phyloP scores from a whole-genome alignment of 371 early-diverging fungal genomes.

The Saksenaea vasiformis region DNA sequence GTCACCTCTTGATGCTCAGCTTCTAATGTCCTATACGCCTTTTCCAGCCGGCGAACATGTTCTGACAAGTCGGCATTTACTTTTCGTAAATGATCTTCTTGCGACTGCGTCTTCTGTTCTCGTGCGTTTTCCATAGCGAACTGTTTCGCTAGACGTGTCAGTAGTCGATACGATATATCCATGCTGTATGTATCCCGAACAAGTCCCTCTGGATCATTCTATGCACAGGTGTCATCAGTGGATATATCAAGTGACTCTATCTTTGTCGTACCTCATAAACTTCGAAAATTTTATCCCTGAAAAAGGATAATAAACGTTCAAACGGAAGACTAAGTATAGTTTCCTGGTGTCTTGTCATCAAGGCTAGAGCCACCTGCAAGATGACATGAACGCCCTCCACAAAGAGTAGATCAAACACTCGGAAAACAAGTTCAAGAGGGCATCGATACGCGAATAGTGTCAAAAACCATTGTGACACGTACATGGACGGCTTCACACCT shows the following conservation, averaged over 20 bases:
- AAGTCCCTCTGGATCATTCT: conserved; percentile 24
- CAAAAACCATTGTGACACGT: conserved; percentile 84
- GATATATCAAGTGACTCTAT: neutral
- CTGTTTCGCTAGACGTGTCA: conserved; percentile 30
- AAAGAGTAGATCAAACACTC: conserved; percentile 89
- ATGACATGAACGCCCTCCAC: conserved; percentile 85
- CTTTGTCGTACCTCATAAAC: conserved; percentile 51
- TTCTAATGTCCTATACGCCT: conserved; percentile 64
- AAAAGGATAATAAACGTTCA: conserved; percentile 80
- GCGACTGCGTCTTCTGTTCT: conserved; percentile 23
- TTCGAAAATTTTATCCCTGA: conserved; percentile 78
- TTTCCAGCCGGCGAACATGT: conserved; percentile 59
- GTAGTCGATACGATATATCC: conserved; percentile 21
- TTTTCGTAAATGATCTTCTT: conserved; percentile 60
- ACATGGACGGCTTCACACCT: conserved; percentile 77
- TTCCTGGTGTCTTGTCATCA: conserved; percentile 78
- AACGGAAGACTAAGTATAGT: conserved; percentile 76
- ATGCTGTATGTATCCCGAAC: conserved; percentile 38
- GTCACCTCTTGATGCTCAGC: conserved; percentile 71
- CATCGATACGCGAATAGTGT: conserved; percentile 84
- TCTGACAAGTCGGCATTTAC: conserved; percentile 66
- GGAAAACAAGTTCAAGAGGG: conserved; percentile 80
- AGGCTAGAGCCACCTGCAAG: conserved; percentile 82
- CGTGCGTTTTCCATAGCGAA: conserved; percentile 29
- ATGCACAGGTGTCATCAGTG: neutral